phyloP scores from a whole-genome alignment of 306 rosid genomes.

The barrel medic (Medicago truncatula) region DNA sequence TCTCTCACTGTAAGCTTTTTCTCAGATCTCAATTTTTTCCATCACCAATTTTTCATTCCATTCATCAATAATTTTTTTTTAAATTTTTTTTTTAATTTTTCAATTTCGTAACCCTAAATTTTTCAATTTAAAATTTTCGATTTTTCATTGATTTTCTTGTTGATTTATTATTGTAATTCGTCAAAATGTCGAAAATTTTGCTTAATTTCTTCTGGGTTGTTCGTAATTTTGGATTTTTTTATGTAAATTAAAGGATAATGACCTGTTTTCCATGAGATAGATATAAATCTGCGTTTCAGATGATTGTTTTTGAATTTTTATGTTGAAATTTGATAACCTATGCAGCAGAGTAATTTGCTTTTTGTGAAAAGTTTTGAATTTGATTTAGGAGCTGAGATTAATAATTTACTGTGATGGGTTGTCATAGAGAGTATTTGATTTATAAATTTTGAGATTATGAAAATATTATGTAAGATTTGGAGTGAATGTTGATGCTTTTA shows the following conservation, averaged over 20 bases:
- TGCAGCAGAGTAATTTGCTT: constrained; percentile 30
- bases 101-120: background rate
- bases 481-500: background rate
- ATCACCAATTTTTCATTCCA: background rate
- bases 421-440: background rate
- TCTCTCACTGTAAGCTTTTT: constrained; percentile 12
- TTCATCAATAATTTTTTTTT: background rate
- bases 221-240: background rate
- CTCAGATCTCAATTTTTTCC: background rate
- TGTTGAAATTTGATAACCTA: background rate
- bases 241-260: background rate
- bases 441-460: background rate
- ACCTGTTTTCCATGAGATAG: background rate
- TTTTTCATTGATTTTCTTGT: background rate
- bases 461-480: background rate
- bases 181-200: background rate
- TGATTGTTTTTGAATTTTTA: background rate
- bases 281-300: background rate
- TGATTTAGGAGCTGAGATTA: constrained; percentile 40
- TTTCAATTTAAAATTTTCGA: background rate
- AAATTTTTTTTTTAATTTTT: background rate
- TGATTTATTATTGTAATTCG: background rate
- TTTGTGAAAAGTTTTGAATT: constrained; percentile 1
- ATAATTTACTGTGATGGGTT: constrained; percentile 48
- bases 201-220: background rate